These are phyloP conservation scores for Ascochyta clinopodiicola DNA, from an alignment of 2,329 filamentous ascomycete genomes.

Conservation along the genomic window DNA sequence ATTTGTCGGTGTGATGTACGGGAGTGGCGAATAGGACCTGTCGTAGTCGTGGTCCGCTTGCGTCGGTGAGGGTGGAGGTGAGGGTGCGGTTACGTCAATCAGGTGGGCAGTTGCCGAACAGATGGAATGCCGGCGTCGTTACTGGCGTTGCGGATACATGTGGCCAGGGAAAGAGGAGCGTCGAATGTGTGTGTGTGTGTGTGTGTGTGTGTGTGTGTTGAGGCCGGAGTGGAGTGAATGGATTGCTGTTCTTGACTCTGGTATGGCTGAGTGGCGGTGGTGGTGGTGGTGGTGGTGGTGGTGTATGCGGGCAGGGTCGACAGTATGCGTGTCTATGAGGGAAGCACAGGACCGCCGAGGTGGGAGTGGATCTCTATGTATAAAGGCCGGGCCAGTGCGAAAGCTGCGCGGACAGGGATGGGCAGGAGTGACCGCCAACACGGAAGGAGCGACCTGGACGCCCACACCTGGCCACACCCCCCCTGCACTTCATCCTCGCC, in stretches of 20 bases:
- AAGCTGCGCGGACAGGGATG: conserved; percentile 24
- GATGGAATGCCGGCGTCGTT: conserved; percentile 28
- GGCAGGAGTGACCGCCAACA: conserved; percentile 25
- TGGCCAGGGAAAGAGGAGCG: background rate
- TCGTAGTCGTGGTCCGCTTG: conserved; percentile 22
- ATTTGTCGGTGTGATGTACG: background rate
- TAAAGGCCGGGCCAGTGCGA: conserved; percentile 23
- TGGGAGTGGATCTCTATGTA: conserved; percentile 33
- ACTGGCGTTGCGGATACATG: conserved; percentile 31
- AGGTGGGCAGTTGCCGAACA: conserved; percentile 23
- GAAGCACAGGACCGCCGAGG: conserved; percentile 13
- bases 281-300: no score
- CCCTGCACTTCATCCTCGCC: conserved; percentile 21
- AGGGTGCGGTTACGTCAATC: conserved; percentile 32
- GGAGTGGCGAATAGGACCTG: background rate
- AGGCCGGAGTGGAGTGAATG: no score
- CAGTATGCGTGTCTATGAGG: conserved; percentile 7
- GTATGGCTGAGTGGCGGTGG: no score
- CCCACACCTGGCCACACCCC: conserved; percentile 23
- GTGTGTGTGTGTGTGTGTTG: no score
- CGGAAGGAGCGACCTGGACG: conserved; percentile 25
- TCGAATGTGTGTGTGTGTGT: no score
- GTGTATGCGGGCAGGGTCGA: background rate
- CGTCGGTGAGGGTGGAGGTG: conserved; percentile 16
- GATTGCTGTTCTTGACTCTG: no score